A percentile compares a stretch with the other conserved stretches of the same genome.
phyloP scores from a whole-genome alignment of 768 basidiomycete species.

The Tulasnella sp. region DNA sequence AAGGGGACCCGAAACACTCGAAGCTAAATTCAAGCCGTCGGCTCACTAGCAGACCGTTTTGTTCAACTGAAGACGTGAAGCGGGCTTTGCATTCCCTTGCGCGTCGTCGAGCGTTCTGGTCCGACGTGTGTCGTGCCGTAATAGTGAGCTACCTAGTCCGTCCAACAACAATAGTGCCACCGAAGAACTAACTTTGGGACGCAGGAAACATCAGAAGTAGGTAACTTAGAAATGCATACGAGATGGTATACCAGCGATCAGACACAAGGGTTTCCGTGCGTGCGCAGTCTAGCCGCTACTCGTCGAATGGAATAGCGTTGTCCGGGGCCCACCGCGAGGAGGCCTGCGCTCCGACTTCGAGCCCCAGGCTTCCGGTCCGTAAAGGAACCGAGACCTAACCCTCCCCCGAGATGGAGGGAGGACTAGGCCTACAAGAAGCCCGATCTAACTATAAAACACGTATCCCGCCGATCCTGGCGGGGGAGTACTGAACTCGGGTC shows the following conservation, averaged over 20 bases:
- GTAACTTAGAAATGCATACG: too few species aligned
- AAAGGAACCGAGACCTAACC: not conserved
- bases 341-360: constrained; percentile 15
- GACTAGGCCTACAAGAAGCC: not conserved
- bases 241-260: not conserved
- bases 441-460: too few species aligned
- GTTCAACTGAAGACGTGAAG: not conserved
- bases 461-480: not conserved
- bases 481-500: not conserved
- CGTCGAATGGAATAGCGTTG: not conserved
- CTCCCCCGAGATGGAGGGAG: not conserved
- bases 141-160: too few species aligned
- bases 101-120: too few species aligned
- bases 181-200: too few species aligned
- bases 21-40: not conserved
- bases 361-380: not conserved
- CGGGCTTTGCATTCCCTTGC: too few species aligned
- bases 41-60: not conserved
- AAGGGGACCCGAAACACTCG: not conserved
- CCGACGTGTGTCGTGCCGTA: too few species aligned
- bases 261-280: not conserved
- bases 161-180: too few species aligned
- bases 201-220: too few species aligned
- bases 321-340: constrained; percentile 6
- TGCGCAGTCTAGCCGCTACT: constrained; percentile 5